Evolutionary conservation across 441 rosid species (phyloP), one percentile per base, ranked within the genome.

Genomic region (Pelargonium exstipulatum): DNA sequence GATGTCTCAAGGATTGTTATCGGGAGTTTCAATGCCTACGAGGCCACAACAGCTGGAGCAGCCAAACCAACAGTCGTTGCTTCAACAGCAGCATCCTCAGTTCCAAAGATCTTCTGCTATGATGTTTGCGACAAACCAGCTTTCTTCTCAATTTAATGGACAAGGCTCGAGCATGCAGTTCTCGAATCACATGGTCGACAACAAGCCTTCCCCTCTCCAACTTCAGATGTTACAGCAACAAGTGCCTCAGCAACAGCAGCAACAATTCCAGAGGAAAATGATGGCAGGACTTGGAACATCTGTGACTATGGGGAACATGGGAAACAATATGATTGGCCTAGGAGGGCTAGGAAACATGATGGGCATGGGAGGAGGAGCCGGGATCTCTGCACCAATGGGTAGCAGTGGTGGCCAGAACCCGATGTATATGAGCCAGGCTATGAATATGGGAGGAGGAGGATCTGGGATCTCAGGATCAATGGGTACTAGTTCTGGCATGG

Each of bases 221-320:
- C 83, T 87, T 81, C 97, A 89, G 84, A 69, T 83, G 82, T 71
- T 89, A 8, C 97, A 81, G 67, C 95, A 83, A 60, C 97, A 87
- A 14, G 88, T 78, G 13, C 87, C 72, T 7, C 82, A 69, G n/a
- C 82, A 57, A 0, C 85, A 63, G 51, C 89, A 69, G 77, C 55
- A 77, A 1, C 90, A 76, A 73, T 68, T 85, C 86, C 91, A 84
- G 77, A 88, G 89, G 86, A 91, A 87, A 84, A n/a, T 75, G 78
- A 78, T 82, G 85, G 85, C 88, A 89, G 96, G 84, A 68, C 84
- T 83, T 60, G 95, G 88, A 73, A 73, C 84, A 62, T 83, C 84
- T 64, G 74, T 83, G 80, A 83, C 86, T 10, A 84, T 82, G 81
- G 95, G 92, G 73, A 89, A 82, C 83, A 82, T 90, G 81, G 85